phyloP scores from a whole-genome alignment of 2,329 filamentous ascomycete genomes.

The Aspergillus costaricaensis region DNA sequence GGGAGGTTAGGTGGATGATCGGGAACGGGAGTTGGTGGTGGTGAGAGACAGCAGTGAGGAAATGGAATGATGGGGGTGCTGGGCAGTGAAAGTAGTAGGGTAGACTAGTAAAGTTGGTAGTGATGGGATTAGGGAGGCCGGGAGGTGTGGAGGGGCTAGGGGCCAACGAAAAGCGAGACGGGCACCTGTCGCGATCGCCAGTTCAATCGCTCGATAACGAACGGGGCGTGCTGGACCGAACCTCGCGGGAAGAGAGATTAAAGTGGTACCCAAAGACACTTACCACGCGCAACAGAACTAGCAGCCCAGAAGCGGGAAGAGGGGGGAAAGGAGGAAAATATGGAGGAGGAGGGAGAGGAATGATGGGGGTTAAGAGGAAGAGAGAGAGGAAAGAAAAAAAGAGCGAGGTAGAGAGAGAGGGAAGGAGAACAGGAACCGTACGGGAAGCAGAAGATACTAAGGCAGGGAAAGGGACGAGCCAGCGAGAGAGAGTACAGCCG shows the following conservation, averaged over 20 bases:
- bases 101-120: not conserved
- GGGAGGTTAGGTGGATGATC: conserved; percentile 18
- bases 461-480: not conserved
- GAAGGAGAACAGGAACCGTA: not conserved
- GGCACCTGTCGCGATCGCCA: conserved; percentile 26
- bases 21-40: conserved; percentile 7
- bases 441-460: conserved; percentile 1
- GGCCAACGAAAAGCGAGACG: conserved; percentile 22
- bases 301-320: not conserved
- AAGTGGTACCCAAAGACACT: not conserved
- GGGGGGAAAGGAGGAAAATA: conserved; percentile 24
- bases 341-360: conserved; percentile 18
- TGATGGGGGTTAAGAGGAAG: conserved; percentile 25
- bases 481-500: not conserved
- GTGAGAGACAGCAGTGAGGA: conserved; percentile 15
- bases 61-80: not conserved
- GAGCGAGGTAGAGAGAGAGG: conserved; percentile 5
- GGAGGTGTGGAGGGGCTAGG: conserved; percentile 40
- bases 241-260: not conserved
- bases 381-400: conserved; percentile 27
- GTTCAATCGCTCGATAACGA: conserved; percentile 22
- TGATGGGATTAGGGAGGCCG: conserved; percentile 24
- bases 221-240: conserved; percentile 13
- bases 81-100: too few species aligned
- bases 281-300: not conserved